Evolutionary conservation across 2,329 filamentous ascomycete genomes (phyloP).

Genomic region (Rachicladosporium sp.): DNA sequence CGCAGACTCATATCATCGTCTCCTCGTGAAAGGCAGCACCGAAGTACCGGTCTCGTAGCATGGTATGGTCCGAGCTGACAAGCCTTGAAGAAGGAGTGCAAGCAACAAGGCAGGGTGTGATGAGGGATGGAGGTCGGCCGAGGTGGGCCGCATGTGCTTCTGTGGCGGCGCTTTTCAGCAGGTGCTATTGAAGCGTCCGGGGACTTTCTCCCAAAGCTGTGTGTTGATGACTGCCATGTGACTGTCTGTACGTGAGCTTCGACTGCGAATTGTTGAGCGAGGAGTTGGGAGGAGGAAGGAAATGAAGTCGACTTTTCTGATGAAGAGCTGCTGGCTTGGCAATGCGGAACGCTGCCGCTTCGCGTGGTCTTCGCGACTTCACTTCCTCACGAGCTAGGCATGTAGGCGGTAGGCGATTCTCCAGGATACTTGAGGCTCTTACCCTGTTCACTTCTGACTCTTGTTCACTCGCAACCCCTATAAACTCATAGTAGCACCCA

Average conservation of each 20-base stretch:
- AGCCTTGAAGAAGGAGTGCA: conserved; percentile 33
- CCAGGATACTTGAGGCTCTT: no score
- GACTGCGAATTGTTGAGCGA: conserved; percentile 99
- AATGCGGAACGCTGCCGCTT: no score
- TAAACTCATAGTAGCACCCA: no score
- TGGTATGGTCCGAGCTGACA: conserved; percentile 22
- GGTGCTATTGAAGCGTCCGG: conserved; percentile 58
- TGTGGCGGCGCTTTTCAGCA: conserved; percentile 99
- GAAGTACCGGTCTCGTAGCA: conserved; percentile 36
- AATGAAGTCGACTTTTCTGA: conserved; percentile 7
- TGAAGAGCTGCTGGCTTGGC: conserved; percentile 9
- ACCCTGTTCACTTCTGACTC: no score
- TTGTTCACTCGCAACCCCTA: no score
- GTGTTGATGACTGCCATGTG: conserved; percentile 28
- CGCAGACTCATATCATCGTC: conserved; percentile 88
- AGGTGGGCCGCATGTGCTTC: conserved; percentile 78
- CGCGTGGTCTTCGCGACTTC: no score
- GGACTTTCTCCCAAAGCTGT: conserved; percentile 99
- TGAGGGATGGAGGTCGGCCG: conserved; percentile 39
- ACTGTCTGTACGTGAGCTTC: conserved; percentile 85
- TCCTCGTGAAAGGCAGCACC: conserved; percentile 25
- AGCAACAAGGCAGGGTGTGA: conserved; percentile 39
- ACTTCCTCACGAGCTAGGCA: no score
- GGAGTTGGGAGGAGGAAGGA: conserved; percentile 50
- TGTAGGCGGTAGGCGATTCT: no score